Evolutionary conservation across 805 yeast genomes (phyloP).

Genomic region (Pachysolen tannophilus): DNA sequence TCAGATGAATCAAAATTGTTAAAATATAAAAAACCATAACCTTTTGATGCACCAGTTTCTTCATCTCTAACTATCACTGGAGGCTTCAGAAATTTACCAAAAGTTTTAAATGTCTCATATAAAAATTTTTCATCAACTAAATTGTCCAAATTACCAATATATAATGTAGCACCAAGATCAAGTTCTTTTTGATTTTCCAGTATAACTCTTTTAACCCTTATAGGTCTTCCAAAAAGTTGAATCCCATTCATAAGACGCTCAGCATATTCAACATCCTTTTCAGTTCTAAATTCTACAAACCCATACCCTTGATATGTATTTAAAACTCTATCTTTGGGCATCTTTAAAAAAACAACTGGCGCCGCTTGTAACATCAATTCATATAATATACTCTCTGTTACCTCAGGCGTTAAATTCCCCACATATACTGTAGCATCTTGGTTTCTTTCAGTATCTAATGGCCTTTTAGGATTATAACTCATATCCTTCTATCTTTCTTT

Average conservation of each 20-base stretch:
- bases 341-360: slow-evolving; percentile 58
- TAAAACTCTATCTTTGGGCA: slow-evolving; percentile 74
- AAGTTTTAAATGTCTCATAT: slow-evolving; percentile 49
- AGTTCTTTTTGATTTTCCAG: background rate
- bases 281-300: slow-evolving; percentile 61
- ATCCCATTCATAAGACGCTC: slow-evolving; percentile 51
- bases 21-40: slow-evolving; percentile 61
- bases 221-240: slow-evolving; percentile 48
- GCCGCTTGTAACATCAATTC: slow-evolving; percentile 84
- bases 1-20: slow-evolving; percentile 65
- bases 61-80: slow-evolving; percentile 46
- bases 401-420: slow-evolving; percentile 76
- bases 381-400: slow-evolving; percentile 61
- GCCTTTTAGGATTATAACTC: no score
- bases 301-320: slow-evolving; percentile 81
- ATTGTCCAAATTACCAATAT: slow-evolving; percentile 55
- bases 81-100: slow-evolving; percentile 51
- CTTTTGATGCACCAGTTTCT: slow-evolving; percentile 39
- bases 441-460: slow-evolving; percentile 34
- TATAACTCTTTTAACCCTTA: slow-evolving; percentile 43
- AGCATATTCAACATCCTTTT: slow-evolving; percentile 65
- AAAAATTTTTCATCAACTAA: slow-evolving; percentile 55
- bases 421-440: slow-evolving; percentile 63
- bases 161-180: slow-evolving; percentile 43
- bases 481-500: no score